These are phyloP conservation scores for Ustilago trichophora DNA, from an alignment of 1,284 basidiomycete species.

Conservation along the genomic window DNA sequence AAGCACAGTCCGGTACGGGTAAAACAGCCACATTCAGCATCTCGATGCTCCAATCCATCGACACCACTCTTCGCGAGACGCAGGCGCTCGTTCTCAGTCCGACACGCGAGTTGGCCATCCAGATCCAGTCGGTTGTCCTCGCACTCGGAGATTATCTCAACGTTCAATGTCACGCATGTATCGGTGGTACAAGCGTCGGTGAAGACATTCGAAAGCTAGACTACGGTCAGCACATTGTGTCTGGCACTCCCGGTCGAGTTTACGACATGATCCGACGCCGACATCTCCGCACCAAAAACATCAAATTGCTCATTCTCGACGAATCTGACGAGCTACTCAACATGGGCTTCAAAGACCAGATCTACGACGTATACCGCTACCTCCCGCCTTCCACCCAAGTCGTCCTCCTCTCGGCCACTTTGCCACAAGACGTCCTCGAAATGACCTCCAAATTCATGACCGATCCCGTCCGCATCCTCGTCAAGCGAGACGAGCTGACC, in stretches of 20 bases:
- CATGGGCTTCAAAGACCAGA: slow-evolving; percentile 99
- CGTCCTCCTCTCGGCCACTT: slow-evolving; percentile 91
- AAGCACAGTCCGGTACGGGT: slow-evolving; percentile 99
- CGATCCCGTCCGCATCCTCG: slow-evolving; percentile 95
- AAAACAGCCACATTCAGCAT: slow-evolving; percentile 90
- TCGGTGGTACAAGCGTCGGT: slow-evolving; percentile 95
- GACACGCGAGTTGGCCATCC: slow-evolving; percentile 74
- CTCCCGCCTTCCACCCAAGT: slow-evolving; percentile 98
- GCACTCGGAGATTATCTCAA: slow-evolving; percentile 99
- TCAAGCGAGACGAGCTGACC: slow-evolving; percentile 99
- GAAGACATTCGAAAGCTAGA: slow-evolving; percentile 99
- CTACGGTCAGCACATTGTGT: slow-evolving; percentile 97
- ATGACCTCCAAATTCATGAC: slow-evolving; percentile 99
- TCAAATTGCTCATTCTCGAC: slow-evolving; percentile 99
- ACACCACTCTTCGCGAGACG: slow-evolving; percentile 91
- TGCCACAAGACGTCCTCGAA: slow-evolving; percentile 97
- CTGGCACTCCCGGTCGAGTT: slow-evolving; percentile 96
- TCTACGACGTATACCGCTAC: slow-evolving; percentile 98
- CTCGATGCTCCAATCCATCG: slow-evolving; percentile 79
- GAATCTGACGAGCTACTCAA: slow-evolving; percentile 97
- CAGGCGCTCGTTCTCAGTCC: slow-evolving; percentile 91
- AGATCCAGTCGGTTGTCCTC: slow-evolving; percentile 97
- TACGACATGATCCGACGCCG: slow-evolving; percentile 99
- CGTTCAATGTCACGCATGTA: slow-evolving; percentile 98
- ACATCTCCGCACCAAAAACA: slow-evolving; percentile 91